phyloP scores from a whole-genome alignment of 164 flowering plant species.

The Litsea cubeba region DNA sequence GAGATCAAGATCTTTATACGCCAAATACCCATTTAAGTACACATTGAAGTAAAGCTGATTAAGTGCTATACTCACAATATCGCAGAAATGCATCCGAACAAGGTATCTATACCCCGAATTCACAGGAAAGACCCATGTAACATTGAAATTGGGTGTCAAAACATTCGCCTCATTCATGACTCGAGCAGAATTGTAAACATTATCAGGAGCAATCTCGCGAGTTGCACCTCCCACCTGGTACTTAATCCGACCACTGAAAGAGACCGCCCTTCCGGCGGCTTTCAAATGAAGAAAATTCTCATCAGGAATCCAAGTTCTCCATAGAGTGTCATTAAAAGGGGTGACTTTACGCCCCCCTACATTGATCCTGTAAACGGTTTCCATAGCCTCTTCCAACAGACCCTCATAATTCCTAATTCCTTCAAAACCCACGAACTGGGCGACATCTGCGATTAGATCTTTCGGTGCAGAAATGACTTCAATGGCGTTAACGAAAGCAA shows the following conservation, averaged over 20 bases:
- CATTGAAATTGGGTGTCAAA: conserved; percentile 30
- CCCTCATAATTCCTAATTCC: conserved; percentile 27
- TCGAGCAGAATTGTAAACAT: conserved; percentile 57
- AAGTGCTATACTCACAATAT: conserved; percentile 60
- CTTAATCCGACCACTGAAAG: conserved; percentile 38
- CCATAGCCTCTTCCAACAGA: conserved; percentile 38
- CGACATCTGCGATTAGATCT: conserved; percentile 42
- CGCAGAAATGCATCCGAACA: conserved; percentile 81
- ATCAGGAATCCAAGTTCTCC: conserved; percentile 76
- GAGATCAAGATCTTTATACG: conserved; percentile 31
- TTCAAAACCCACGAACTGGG: conserved; percentile 11
- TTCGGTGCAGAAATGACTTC: conserved; percentile 79
- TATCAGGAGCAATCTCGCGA: conserved; percentile 50
- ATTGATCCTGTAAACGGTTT: conserved; percentile 64
- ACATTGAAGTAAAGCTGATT: conserved; percentile 64
- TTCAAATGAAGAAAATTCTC: conserved; percentile 2
- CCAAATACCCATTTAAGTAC: conserved; percentile 61
- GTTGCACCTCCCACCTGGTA: conserved; percentile 28
- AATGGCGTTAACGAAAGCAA: conserved; percentile 71
- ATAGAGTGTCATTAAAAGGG: conserved; percentile 52
- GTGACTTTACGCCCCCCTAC: conserved; percentile 73
- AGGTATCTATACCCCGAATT: conserved; percentile 49
- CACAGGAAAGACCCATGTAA: conserved; percentile 70
- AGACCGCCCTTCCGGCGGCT: conserved; percentile 2
- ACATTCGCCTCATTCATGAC: conserved; percentile 26